phyloP scores from a whole-genome alignment of 371 early-diverging fungal species.

The Rhizopus sp. region DNA sequence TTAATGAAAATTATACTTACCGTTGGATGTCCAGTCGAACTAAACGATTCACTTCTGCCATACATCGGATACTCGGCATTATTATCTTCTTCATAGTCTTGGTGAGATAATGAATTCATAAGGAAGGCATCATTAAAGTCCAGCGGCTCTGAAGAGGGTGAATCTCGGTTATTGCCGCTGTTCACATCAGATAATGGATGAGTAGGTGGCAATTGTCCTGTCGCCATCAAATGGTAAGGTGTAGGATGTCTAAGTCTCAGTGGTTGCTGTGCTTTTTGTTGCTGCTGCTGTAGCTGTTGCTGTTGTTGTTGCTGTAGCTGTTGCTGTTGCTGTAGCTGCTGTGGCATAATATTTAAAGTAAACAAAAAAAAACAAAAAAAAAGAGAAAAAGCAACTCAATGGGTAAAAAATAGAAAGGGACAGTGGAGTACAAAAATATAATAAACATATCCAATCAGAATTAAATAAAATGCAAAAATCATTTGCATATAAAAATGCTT shows the following conservation, averaged over 20 bases:
- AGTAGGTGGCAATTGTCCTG: neutral
- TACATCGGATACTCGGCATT: constrained; percentile 4
- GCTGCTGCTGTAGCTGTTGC: neutral
- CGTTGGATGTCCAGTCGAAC: constrained; percentile 5
- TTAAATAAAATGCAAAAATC: neutral
- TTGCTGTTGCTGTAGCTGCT: neutral
- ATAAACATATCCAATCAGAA: neutral
- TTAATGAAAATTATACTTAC: neutral
- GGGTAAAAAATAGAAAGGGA: neutral
- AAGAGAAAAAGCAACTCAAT: neutral
- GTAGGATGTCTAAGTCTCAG: constrained; percentile 13
- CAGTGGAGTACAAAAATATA: neutral
- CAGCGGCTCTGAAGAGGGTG: constrained; percentile 9
- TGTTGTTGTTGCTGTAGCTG: neutral
- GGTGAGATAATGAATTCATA: constrained; percentile 14
- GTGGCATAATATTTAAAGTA: neutral
- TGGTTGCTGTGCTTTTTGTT: neutral
- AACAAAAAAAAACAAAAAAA: too few species aligned
- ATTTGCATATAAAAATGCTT: neutral
- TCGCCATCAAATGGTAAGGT: constrained; percentile 11
- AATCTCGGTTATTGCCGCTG: constrained; percentile 1
- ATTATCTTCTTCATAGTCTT: constrained; percentile 15
- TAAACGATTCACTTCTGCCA: constrained; percentile 10
- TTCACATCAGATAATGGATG: constrained; percentile 3
- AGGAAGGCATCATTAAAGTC: constrained; percentile 27